Base-by-base conservation (phyloP, 129 eudicot species). In the Erigeron canadensis region DNA sequence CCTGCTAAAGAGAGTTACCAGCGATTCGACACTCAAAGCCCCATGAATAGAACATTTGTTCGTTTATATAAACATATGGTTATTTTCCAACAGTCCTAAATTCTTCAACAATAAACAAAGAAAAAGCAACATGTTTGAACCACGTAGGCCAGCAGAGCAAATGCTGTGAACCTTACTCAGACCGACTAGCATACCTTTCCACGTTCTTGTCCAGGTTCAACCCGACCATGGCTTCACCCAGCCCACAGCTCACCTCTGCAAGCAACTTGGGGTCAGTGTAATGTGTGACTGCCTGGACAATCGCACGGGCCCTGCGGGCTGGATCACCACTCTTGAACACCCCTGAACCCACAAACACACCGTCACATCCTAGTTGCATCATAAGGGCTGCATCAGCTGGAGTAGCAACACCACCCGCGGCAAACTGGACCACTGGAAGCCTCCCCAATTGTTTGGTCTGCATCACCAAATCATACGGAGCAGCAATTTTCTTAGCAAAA, bases 211-310 rank as follows among this genome's bases (percentile, higher is more conserved):
- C 94, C 23, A 90, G 84, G 77, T 90, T 90, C 67, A 90, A 87
- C 70, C 96, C 96, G 37, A 89, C 96, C 96, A 89, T 89, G 1
- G 96, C 96, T 47, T 89, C 96, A 6, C 94, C 96, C 69, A 90
- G 75, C 44, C 94, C 94, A 54, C 95, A 85, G 84, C 97, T 90
- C 72, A 90, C 84, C 41, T 90, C 97, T 17, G 91, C 97, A 71
- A 90, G 81, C 62, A 87, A 72, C 47, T 76, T 84, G 4, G 97
- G 91, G 76, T 87, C 95, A 45, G 87, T 87, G 67, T 87, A 87
- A 72, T 90, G 95, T 8, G 97, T 87, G 59, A 90, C 97, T 15
- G 97, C 97, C 82, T 90, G 95, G 1, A 90, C 97, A 19, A 90
- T 90, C 0, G 97, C 97, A 50, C 95, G 81, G 0, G 89, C 97